These are phyloP conservation scores for Caulochytrium protostelioides DNA, from an alignment of 371 early-diverging fungal genomes.

Conservation along the genomic window DNA sequence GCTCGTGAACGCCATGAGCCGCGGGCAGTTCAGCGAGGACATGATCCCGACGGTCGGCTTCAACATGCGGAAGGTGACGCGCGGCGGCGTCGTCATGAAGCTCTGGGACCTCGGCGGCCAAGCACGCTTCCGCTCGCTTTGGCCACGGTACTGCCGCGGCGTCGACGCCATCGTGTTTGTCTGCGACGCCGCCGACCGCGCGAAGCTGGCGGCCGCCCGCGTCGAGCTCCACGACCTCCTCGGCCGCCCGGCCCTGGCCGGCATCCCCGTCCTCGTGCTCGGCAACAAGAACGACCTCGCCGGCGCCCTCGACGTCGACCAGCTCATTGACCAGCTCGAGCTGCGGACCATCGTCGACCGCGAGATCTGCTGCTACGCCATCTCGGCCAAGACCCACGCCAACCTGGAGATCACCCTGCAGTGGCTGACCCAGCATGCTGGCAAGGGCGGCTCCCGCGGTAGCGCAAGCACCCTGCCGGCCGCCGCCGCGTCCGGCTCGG, in stretches of 20 bases:
- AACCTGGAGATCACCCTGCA: slow-evolving; percentile 92
- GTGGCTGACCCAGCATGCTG: slow-evolving; percentile 80
- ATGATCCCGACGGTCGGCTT: slow-evolving; percentile 95
- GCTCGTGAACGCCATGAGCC: slow-evolving; percentile 85
- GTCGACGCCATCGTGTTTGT: slow-evolving; percentile 98
- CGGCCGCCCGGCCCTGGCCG: slow-evolving; percentile 72
- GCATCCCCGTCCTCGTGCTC: slow-evolving; percentile 86
- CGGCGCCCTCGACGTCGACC: slow-evolving; percentile 68
- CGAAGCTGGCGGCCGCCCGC: slow-evolving; percentile 70
- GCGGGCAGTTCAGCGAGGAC: slow-evolving; percentile 85
- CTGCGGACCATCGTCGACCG: slow-evolving; percentile 75
- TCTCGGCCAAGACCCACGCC: slow-evolving; percentile 91
- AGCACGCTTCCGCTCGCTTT: slow-evolving; percentile 26
- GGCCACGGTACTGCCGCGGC: slow-evolving; percentile 39
- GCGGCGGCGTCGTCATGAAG: slow-evolving; percentile 69
- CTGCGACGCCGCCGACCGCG: slow-evolving; percentile 82
- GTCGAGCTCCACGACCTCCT: slow-evolving; percentile 73
- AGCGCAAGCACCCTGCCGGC: too few relatives aligned
- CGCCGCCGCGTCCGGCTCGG: too few relatives aligned
- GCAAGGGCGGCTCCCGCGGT: too few relatives aligned
- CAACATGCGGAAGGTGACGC: slow-evolving; percentile 81
- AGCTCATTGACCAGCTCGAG: slow-evolving; percentile 73
- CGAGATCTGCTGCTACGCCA: slow-evolving; percentile 95
- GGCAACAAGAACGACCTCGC: slow-evolving; percentile 98
- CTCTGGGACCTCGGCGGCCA: slow-evolving; percentile 98